These are phyloP conservation scores for Baudoinia panamericana DNA, from an alignment of 495 filamentous ascomycete genomes.

Conservation along the genomic window DNA sequence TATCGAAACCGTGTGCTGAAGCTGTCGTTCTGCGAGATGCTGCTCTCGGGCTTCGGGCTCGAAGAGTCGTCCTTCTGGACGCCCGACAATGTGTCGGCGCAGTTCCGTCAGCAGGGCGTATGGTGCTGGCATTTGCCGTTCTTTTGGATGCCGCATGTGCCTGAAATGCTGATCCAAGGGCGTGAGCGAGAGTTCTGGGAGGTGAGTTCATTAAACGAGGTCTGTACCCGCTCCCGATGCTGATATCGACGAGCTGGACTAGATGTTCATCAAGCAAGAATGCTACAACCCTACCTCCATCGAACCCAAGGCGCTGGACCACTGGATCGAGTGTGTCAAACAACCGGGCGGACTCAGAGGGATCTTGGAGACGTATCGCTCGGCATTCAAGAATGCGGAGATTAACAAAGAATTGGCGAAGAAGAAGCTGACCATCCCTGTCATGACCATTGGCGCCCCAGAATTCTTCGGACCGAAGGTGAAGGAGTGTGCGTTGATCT, in stretches of 20 bases:
- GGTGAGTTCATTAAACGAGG: background rate
- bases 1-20: constrained; percentile 6
- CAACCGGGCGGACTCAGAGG: constrained; percentile 9
- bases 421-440: constrained; percentile 9
- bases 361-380: constrained; percentile 11
- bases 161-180: constrained; percentile 15
- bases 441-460: constrained; percentile 14
- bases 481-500: constrained; percentile 1
- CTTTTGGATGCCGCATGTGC: constrained; percentile 13
- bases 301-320: constrained; percentile 4
- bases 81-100: constrained; percentile 3
- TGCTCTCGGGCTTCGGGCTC: constrained; percentile 10
- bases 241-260: background rate
- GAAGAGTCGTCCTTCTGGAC: constrained; percentile 11
- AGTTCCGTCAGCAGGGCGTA: constrained; percentile 9
- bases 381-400: constrained; percentile 6
- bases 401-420: constrained; percentile 2
- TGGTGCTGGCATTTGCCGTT: constrained; percentile 14
- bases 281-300: constrained; percentile 14
- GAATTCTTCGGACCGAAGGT: constrained; percentile 14
- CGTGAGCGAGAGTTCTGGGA: constrained; percentile 13
- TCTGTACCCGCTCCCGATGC: no score
- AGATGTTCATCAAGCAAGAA: constrained; percentile 14
- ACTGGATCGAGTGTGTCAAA: constrained; percentile 17
- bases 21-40: constrained; percentile 12